phyloP scores from a whole-genome alignment of 306 rosid species.

The Luffa acutangula region DNA sequence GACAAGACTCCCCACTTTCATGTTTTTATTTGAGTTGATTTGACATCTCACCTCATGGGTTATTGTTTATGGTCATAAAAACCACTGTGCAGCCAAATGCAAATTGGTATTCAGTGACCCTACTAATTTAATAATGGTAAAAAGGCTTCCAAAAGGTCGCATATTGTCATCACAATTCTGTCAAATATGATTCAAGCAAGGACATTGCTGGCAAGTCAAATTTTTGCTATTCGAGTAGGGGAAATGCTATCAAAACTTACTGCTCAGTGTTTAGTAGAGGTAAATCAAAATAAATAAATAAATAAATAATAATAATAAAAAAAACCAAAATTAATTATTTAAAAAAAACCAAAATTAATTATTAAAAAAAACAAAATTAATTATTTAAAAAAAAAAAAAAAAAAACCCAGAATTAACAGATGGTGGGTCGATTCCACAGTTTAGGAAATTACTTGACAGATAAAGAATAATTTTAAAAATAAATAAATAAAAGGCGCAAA shows the following conservation, averaged over 20 bases:
- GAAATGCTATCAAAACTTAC: conserved; percentile 5
- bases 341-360: neutral
- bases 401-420: neutral
- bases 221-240: conserved; percentile 20
- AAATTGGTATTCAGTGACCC: conserved; percentile 40
- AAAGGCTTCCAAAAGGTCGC: conserved; percentile 15
- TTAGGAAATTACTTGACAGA: neutral
- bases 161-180: conserved; percentile 15
- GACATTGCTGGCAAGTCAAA: conserved; percentile 31
- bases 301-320: too few species aligned
- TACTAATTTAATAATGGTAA: conserved; percentile 35
- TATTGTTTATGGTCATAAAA: conserved; percentile 28
- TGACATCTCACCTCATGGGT: conserved; percentile 43
- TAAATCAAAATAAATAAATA: neutral
- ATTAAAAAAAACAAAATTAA: too few species aligned
- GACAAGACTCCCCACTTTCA: conserved; percentile 40
- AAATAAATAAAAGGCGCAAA: neutral
- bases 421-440: neutral
- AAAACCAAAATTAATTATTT: neutral
- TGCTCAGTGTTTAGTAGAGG: neutral
- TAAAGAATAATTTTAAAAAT: neutral
- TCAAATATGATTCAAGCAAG: conserved; percentile 20
- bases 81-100: conserved; percentile 24
- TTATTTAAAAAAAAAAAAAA: neutral
- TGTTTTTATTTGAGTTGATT: conserved; percentile 35